phyloP scores from a whole-genome alignment of 225 moss, liverwort and hornwort species.

The Pseudisothecium myosuroides region DNA sequence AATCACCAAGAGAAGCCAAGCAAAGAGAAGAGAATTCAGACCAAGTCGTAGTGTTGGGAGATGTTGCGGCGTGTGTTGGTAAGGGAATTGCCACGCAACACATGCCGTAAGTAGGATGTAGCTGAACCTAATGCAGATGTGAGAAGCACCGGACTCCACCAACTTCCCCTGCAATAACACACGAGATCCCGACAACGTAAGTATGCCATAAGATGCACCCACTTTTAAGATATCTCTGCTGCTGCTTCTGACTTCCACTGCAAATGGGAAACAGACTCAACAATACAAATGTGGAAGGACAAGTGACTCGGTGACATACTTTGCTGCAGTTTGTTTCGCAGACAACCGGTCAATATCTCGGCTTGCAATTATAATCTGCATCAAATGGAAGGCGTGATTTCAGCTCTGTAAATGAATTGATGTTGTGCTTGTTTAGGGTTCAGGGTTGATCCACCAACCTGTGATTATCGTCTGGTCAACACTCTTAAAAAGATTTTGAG shows the following conservation, averaged over 20 bases:
- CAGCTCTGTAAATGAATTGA: not conserved
- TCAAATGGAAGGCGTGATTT: not conserved
- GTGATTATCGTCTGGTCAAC: not conserved
- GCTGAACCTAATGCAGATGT: constrained; percentile 56
- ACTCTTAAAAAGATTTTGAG: too few species aligned
- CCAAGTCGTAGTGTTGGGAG: constrained; percentile 81
- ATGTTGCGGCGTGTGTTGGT: constrained; percentile 80
- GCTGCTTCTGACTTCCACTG: not conserved
- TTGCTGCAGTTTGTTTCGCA: not conserved
- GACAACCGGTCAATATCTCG: constrained; percentile 50
- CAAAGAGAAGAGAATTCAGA: not conserved
- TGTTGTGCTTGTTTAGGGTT: not conserved
- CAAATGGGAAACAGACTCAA: not conserved
- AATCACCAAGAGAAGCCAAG: not conserved
- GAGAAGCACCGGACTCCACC: constrained; percentile 49
- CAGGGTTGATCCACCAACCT: not conserved
- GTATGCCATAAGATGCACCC: not conserved
- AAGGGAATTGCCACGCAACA: constrained; percentile 56
- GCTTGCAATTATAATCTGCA: constrained; percentile 67
- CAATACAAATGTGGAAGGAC: not conserved
- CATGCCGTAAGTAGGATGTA: constrained; percentile 64
- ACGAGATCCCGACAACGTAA: not conserved
- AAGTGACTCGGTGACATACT: not conserved
- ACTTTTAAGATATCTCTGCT: not conserved
- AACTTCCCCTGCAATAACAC: not conserved